These are phyloP conservation scores for Backusella westeae DNA, from an alignment of 192 early-diverging fungal genomes.

Conservation along the genomic window DNA sequence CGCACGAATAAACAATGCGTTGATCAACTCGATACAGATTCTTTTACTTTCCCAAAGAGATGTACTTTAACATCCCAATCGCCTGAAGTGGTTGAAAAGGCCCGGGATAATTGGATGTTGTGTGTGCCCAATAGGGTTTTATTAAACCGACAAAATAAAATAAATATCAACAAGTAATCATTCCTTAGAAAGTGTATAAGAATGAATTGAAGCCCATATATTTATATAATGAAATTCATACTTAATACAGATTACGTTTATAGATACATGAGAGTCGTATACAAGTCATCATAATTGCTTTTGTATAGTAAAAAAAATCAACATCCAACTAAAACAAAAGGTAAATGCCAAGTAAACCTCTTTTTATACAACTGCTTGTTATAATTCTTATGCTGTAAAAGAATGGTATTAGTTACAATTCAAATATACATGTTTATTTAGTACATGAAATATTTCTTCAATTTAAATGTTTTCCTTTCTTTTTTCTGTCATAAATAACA, in stretches of 20 bases:
- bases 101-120: background rate
- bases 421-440: background rate
- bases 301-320: background rate
- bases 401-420: background rate
- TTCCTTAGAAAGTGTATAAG: background rate
- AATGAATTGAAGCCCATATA: background rate
- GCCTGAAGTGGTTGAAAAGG: background rate
- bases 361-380: background rate
- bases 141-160: background rate
- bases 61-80: background rate
- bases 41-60: background rate
- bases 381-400: background rate
- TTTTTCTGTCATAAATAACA: background rate
- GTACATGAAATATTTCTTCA: background rate
- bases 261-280: background rate
- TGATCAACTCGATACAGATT: too few relatives aligned
- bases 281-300: background rate
- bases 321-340: background rate
- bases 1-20: too few relatives aligned
- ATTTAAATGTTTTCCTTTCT: background rate
- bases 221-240: background rate
- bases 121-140: background rate
- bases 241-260: background rate
- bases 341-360: background rate
- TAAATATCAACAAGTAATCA: background rate